Evolutionary conservation across 2,329 filamentous ascomycete genomes (phyloP).

Genomic region (Biscogniauxia mediterranea): DNA sequence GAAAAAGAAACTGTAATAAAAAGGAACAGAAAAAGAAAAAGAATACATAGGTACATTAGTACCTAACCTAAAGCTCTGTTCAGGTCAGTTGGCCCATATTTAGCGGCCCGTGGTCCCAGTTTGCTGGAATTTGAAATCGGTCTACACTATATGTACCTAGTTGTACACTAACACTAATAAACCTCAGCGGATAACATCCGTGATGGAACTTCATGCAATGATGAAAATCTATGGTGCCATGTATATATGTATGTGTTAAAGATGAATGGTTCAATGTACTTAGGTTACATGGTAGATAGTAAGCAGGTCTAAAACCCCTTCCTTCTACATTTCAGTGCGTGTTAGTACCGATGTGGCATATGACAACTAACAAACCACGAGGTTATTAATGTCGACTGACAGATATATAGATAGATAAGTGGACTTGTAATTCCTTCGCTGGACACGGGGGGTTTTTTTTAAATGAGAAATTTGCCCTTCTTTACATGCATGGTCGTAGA

Average conservation of each 20-base stretch:
- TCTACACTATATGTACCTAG: constrained; percentile 2
- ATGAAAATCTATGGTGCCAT: neutral
- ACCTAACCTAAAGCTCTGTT: constrained; percentile 8
- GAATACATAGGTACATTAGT: no score
- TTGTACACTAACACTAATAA: neutral
- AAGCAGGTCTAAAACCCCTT: no score
- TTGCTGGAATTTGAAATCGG: constrained; percentile 13
- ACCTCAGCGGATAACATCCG: neutral
- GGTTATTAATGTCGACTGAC: no score
- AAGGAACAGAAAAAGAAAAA: no score
- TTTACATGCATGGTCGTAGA: neutral
- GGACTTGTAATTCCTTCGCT: neutral
- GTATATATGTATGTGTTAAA: no score
- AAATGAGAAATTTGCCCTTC: neutral
- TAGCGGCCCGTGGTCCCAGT: constrained; percentile 22
- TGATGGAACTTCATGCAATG: neutral
- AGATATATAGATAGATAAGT: no score
- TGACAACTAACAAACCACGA: no score
- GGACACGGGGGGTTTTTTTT: neutral
- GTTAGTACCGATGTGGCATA: no score
- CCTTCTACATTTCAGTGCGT: no score
- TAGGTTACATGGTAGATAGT: no score
- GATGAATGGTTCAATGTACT: no score
- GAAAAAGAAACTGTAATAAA: constrained; percentile 1
- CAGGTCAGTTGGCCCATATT: constrained; percentile 19